These are phyloP conservation scores for Neofusicoccum laricinum DNA, from an alignment of 2,329 filamentous ascomycete genomes.

Conservation along the genomic window DNA sequence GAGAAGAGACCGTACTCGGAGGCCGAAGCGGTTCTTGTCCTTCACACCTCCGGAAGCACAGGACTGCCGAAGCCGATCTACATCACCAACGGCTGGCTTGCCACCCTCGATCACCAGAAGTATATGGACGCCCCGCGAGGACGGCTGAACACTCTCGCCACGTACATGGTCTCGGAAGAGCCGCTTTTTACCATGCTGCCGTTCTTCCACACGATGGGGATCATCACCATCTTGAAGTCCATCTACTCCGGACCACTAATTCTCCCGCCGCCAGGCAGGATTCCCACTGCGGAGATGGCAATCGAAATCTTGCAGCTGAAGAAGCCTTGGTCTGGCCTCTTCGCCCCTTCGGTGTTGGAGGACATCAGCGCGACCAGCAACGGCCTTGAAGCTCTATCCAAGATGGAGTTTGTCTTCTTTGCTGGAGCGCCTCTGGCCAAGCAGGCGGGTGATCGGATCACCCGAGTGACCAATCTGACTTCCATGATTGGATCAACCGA, in stretches of 20 bases:
- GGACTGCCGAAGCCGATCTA: slow-evolving; percentile 33
- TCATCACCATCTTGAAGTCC: slow-evolving; percentile 18
- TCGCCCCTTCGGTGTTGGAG: slow-evolving; percentile 26
- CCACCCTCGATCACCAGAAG: slow-evolving; percentile 20
- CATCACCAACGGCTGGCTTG: slow-evolving; percentile 21
- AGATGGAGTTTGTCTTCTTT: slow-evolving; percentile 23
- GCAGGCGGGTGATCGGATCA: slow-evolving; percentile 22
- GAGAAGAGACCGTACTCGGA: slow-evolving; percentile 11
- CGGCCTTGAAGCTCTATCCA: slow-evolving; percentile 23
- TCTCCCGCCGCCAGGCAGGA: slow-evolving; percentile 12
- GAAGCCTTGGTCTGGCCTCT: slow-evolving; percentile 22
- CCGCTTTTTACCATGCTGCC: slow-evolving; percentile 17
- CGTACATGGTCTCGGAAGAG: slow-evolving; percentile 8
- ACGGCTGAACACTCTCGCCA: slow-evolving; percentile 14
- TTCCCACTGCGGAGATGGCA: slow-evolving; percentile 18
- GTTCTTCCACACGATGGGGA: slow-evolving; percentile 21
- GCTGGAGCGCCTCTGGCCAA: slow-evolving; percentile 21
- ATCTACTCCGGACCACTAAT: slow-evolving; percentile 19
- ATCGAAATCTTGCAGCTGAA: slow-evolving; percentile 19
- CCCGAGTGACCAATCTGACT: slow-evolving; percentile 21
- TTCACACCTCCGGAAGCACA: slow-evolving; percentile 37
- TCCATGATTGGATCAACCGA: slow-evolving; percentile 26
- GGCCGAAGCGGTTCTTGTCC: slow-evolving; percentile 25
- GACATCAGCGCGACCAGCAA: slow-evolving; percentile 24
- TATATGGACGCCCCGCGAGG: slow-evolving; percentile 19